phyloP scores from a whole-genome alignment of 768 basidiomycete genomes.

The Boletus vinaceobasis region DNA sequence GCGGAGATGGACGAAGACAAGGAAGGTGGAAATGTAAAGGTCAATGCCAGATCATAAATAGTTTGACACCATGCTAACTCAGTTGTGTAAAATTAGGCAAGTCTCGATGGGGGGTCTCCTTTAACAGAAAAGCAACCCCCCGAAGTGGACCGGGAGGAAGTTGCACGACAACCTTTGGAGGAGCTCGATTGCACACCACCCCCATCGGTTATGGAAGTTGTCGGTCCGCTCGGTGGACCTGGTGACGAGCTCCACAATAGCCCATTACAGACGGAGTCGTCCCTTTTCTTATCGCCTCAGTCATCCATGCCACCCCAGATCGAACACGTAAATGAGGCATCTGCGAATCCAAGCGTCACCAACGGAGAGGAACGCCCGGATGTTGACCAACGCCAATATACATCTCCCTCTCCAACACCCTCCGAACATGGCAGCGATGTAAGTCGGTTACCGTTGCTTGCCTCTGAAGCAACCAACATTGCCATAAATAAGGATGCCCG shows the following conservation, averaged over 20 bases:
- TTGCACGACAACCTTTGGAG: neutral
- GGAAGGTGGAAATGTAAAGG: neutral
- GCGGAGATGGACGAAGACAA: constrained; percentile 1
- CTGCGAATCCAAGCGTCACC: neutral
- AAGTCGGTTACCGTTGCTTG: neutral
- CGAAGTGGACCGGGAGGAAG: neutral
- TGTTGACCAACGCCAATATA: neutral
- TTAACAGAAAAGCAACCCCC: neutral
- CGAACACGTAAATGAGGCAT: neutral
- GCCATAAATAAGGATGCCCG: constrained; percentile 4
- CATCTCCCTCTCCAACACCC: constrained; percentile 24
- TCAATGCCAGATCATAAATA: neutral
- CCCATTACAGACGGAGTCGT: neutral
- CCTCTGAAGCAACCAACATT: neutral
- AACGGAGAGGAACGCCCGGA: neutral
- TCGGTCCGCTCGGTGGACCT: neutral
- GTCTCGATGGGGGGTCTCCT: neutral
- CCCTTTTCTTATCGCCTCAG: neutral
- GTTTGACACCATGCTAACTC: constrained; percentile 1
- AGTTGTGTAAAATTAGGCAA: constrained; percentile 2
- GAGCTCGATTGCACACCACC: neutral
- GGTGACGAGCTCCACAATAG: neutral
- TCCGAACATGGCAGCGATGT: constrained; percentile 27
- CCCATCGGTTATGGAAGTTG: neutral
- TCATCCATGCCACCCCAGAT: neutral